Conservation (phyloP, 192 early-diverging fungal species). For the Backusella tuberculispora region DNA sequence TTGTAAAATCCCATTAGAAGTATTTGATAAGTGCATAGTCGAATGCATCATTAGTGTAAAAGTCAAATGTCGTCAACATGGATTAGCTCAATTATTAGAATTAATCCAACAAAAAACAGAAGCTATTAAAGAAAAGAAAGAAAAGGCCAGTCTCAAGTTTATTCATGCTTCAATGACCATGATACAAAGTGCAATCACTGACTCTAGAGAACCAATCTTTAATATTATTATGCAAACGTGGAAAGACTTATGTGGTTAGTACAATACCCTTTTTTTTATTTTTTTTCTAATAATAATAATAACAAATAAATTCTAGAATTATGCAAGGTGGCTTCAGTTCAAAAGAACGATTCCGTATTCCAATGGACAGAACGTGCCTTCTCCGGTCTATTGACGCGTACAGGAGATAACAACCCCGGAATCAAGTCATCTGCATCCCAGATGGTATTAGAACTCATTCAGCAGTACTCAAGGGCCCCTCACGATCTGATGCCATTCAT, state of each 20-base stretch:
- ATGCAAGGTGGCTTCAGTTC: constrained; percentile 5
- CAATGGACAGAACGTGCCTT: constrained; percentile 19
- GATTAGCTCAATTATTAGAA: constrained; percentile 15
- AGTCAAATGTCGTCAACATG: constrained; percentile 33
- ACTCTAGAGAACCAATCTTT: constrained; percentile 34
- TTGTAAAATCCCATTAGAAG: constrained; percentile 18
- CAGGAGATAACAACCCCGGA: constrained; percentile 23
- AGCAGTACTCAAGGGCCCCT: neutral
- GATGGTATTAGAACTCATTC: constrained; percentile 13
- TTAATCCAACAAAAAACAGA: neutral
- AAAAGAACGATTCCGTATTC: neutral
- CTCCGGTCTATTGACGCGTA: constrained; percentile 26
- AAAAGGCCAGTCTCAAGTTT: constrained; percentile 10
- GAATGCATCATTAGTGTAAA: constrained; percentile 33
- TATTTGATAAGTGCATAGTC: constrained; percentile 30
- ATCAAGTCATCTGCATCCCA: constrained; percentile 22
- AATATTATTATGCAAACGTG: constrained; percentile 24
- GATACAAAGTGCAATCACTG: constrained; percentile 35
- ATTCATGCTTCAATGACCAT: constrained; percentile 25
- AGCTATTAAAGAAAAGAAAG: neutral
- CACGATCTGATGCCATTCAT: constrained; percentile 3
- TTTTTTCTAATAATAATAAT: neutral
- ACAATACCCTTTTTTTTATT: neutral
- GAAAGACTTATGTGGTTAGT: constrained; percentile 29
- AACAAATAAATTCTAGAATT: constrained; percentile 15